Evolutionary conservation across 2,329 filamentous ascomycete genomes (phyloP), one percentile per base, ranked within the genome.

Genomic region (Didymella pomorum): DNA sequence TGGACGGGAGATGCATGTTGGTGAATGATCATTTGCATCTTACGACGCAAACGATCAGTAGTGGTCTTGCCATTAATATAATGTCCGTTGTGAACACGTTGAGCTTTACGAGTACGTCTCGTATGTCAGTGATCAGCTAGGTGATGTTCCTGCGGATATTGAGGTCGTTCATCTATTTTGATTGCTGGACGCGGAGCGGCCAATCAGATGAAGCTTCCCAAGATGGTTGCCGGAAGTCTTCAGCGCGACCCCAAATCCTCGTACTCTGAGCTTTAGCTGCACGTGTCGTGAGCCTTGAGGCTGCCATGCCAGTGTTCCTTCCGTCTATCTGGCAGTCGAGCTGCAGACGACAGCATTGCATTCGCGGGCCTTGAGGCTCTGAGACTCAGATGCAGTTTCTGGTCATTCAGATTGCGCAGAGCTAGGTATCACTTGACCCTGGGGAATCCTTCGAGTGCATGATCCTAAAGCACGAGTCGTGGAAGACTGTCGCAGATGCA

Each of bases 151-250:
- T 49, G 60, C 46, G 46, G 63, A 71, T 65, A 72, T 72, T 72
- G 70, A 72, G 65, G 67, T 63, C 66, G 67, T 67, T 75, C 72
- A 72, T 64, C 50, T 73, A 72, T 60, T 72, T 75, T 75, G 71
- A 75, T 73, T 73, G 65, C 63, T 39, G 39, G 50, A 60, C 45
- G 39, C 33, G 43, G 29, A 46, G 49, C 35, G 58, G 56, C 73
- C 71, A 76, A 76, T 74, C 65, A 67, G 41, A 41, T n/a, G 33
- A 42, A 10, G 26, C 31, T 35, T 23, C 20, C 11, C 50, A 35
- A 37, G 25, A 51, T 37, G 33, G 26, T 4, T 10, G 10, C 28
- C 56, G 56, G 56, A 58, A 41, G 56, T 41, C 46, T 35, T 53
- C 29, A 41, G 29, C 35, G 25, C 37, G 11, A 39, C 41, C 33